These are phyloP conservation scores for Butyriboletus appendiculatus DNA, from an alignment of 1,284 basidiomycete species.

Conservation along the genomic window DNA sequence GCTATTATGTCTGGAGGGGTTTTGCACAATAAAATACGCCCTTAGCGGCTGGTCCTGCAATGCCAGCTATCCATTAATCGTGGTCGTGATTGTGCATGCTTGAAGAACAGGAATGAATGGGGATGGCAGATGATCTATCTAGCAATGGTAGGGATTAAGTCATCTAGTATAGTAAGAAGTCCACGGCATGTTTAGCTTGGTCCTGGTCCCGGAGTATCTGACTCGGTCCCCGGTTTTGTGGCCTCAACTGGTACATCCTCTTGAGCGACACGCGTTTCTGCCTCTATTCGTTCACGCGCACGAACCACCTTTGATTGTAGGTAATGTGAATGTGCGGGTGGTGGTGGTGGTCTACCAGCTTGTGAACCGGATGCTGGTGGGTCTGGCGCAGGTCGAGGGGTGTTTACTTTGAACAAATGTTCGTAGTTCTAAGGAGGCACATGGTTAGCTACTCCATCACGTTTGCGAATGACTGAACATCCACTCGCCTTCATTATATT, in stretches of 20 bases:
- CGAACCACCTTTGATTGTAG: constrained; percentile 96
- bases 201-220: constrained; percentile 22
- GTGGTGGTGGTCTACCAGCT: constrained; percentile 40
- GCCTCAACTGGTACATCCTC: constrained; percentile 26
- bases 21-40: neutral
- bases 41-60: neutral
- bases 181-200: constrained; percentile 19
- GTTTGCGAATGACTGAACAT: neutral
- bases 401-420: constrained; percentile 88
- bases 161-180: constrained; percentile 5
- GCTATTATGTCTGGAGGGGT: neutral
- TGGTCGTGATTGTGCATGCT: constrained; percentile 14
- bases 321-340: constrained; percentile 80
- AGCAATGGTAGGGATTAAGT: constrained; percentile 21
- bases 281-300: constrained; percentile 92
- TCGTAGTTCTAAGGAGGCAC: constrained; percentile 78
- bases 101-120: constrained; percentile 24
- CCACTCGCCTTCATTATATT: constrained; percentile 68
- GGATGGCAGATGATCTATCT: constrained; percentile 21
- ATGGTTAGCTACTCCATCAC: constrained; percentile 2
- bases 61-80: constrained; percentile 17
- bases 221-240: constrained; percentile 23
- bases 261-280: constrained; percentile 60
- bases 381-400: constrained; percentile 61
- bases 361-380: constrained; percentile 32